phyloP scores from a whole-genome alignment of 352 stramenopile genomes.

The Pythium chondricola region DNA sequence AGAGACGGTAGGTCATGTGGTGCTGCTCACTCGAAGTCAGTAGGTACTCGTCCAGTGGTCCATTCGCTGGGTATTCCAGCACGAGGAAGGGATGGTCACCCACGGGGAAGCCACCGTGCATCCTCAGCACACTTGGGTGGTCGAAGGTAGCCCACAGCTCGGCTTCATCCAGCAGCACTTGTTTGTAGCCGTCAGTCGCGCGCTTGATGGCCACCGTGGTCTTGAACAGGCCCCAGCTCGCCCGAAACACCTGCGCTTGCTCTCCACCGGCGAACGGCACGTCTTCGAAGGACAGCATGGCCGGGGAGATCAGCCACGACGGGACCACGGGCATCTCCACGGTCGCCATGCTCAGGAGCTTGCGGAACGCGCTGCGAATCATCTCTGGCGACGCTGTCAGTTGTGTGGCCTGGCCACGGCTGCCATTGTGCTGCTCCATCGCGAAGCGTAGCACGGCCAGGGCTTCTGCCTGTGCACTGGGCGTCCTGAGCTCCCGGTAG shows the following conservation, averaged over 20 bases:
- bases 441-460: constrained; percentile 53
- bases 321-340: constrained; percentile 39
- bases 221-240: constrained; percentile 20
- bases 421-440: constrained; percentile 21
- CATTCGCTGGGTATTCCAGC: constrained; percentile 37
- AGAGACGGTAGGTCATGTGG: constrained; percentile 29
- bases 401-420: constrained; percentile 1
- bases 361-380: constrained; percentile 36
- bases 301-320: constrained; percentile 45
- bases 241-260: constrained; percentile 9
- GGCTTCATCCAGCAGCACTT: constrained; percentile 30
- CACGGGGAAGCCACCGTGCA: constrained; percentile 49
- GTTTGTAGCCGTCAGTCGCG: constrained; percentile 9
- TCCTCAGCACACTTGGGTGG: constrained; percentile 46
- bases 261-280: constrained; percentile 13
- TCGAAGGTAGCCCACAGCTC: constrained; percentile 32
- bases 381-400: constrained; percentile 23
- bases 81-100: constrained; percentile 39
- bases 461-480: constrained; percentile 18
- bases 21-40: constrained; percentile 32
- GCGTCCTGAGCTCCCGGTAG: constrained; percentile 16
- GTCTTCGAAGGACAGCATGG: constrained; percentile 25
- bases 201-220: constrained; percentile 35
- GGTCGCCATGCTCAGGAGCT: constrained; percentile 34
- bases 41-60: constrained; percentile 53